These are phyloP conservation scores for Penstemon eatonii DNA, from an alignment of 257 asterid species.

Conservation along the genomic window DNA sequence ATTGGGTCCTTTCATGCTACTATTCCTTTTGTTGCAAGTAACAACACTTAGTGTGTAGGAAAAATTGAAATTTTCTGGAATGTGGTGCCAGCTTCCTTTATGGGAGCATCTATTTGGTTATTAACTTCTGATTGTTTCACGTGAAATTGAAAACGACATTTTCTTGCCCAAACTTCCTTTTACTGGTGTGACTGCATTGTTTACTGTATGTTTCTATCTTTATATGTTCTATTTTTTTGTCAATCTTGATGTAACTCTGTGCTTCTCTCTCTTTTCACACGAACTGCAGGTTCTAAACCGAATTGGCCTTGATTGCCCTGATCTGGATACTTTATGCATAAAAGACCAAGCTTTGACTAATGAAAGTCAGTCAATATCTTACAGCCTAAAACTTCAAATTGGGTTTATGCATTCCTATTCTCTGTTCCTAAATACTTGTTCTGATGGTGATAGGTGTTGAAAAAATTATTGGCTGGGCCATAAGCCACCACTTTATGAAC, in stretches of 20 bases:
- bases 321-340: constrained; percentile 68
- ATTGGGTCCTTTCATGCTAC: background rate
- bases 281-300: constrained; percentile 63
- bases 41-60: background rate
- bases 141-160: constrained; percentile 8
- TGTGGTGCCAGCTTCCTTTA: background rate
- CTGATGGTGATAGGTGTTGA: constrained; percentile 59
- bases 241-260: constrained; percentile 5
- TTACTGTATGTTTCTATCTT: background rate
- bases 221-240: background rate
- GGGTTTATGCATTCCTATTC: constrained; percentile 13
- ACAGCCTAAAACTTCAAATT: constrained; percentile 24
- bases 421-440: constrained; percentile 32
- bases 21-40: constrained; percentile 1
- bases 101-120: background rate
- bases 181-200: background rate
- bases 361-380: constrained; percentile 58
- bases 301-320: constrained; percentile 60
- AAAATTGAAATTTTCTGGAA: background rate
- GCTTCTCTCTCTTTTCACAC: constrained; percentile 26
- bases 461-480: constrained; percentile 79
- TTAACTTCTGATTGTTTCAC: constrained; percentile 2
- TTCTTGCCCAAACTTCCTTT: background rate
- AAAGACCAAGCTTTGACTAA: constrained; percentile 82
- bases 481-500: constrained; percentile 81